These are phyloP conservation scores for Nidula microcarpa DNA, from an alignment of 768 basidiomycete species.

Conservation along the genomic window DNA sequence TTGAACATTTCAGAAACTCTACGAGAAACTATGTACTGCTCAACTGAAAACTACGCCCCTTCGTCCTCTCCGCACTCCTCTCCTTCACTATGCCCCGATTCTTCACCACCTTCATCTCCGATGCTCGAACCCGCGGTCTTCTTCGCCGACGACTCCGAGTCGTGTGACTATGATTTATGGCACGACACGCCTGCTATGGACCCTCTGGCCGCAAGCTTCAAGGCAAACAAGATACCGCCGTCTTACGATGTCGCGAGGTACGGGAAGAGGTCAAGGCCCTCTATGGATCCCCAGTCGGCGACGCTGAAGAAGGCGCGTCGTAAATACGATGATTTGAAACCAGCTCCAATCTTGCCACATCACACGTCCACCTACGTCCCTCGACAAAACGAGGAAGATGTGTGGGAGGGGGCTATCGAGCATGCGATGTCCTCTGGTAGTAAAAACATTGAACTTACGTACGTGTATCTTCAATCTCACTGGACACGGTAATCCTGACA, in stretches of 20 bases:
- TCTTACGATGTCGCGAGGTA: neutral
- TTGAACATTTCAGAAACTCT: no score
- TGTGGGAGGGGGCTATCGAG: constrained; percentile 1
- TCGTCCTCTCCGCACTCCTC: constrained; percentile 1
- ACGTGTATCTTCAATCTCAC: neutral
- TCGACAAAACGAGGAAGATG: neutral
- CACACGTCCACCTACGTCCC: neutral
- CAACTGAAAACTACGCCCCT: neutral
- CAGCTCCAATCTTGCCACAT: neutral
- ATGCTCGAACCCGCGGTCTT: neutral
- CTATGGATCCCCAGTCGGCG: neutral
- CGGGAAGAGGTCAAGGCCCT: neutral
- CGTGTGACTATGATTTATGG: neutral
- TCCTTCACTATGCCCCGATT: neutral
- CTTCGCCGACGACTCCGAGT: neutral
- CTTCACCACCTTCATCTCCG: constrained; percentile 1
- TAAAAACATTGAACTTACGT: constrained; percentile 2
- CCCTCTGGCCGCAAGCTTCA: constrained; percentile 1
- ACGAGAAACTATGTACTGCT: no score
- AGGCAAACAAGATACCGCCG: neutral
- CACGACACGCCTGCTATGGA: neutral
- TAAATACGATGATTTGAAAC: neutral
- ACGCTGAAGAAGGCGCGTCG: neutral
- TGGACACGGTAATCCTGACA: no score
- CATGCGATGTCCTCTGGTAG: neutral